Percentiles rank a stretch among this genome's conserved stretches.
phyloP scores from a whole-genome alignment of 345 rosid genomes.

The Linum usitatissimum region DNA sequence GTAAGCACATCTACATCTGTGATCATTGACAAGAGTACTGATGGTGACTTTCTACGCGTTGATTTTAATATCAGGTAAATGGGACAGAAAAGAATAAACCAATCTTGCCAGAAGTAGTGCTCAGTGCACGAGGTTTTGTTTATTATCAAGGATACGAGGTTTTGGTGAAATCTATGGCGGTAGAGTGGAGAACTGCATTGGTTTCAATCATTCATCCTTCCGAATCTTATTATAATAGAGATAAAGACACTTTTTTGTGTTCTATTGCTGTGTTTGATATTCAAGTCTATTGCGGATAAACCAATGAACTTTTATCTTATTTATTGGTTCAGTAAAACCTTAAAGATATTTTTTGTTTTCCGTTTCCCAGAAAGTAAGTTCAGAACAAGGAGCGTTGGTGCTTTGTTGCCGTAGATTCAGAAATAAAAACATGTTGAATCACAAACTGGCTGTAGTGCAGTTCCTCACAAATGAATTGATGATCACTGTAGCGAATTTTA shows the following conservation, averaged over 20 bases:
- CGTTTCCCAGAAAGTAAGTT: neutral
- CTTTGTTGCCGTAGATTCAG: neutral
- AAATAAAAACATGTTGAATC: neutral
- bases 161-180: neutral
- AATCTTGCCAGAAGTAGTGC: neutral
- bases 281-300: neutral
- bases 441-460: neutral
- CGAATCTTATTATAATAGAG: neutral
- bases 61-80: constrained; percentile 85
- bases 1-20: constrained; percentile 72
- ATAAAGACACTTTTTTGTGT: no score
- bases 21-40: constrained; percentile 81
- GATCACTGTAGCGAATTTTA: neutral
- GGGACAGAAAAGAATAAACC: neutral
- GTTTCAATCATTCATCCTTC: neutral
- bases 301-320: neutral
- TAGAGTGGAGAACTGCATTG: neutral
- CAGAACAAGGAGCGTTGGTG: neutral
- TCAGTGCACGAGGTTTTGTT: constrained; percentile 1
- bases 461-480: neutral
- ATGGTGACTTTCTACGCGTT: constrained; percentile 79
- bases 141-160: neutral
- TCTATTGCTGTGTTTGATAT: neutral
- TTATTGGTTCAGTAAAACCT: neutral
- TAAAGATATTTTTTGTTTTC: neutral